Conservation (phyloP, 306 rosid genomes). For the Glycyrrhiza uralensis region DNA sequence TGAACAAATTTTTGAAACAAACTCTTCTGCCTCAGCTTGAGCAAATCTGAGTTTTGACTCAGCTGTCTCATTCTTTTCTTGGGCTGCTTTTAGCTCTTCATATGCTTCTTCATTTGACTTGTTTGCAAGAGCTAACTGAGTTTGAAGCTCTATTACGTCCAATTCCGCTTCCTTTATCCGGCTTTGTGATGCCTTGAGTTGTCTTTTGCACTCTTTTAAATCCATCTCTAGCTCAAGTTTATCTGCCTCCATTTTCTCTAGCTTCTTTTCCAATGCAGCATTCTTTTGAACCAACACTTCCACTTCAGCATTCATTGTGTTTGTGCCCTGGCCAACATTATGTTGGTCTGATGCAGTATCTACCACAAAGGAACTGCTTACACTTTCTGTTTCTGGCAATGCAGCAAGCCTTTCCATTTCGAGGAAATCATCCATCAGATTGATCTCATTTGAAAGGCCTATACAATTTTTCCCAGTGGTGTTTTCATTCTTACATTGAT, state of each 20-base stretch:
- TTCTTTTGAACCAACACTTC: slow-evolving; percentile 47
- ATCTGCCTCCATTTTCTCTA: slow-evolving; percentile 44
- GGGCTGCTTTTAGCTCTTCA: slow-evolving; percentile 43
- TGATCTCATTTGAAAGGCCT: slow-evolving; percentile 53
- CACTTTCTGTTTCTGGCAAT: slow-evolving; percentile 41
- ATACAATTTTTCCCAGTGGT: slow-evolving; percentile 21
- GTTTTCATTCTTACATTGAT: slow-evolving; percentile 38
- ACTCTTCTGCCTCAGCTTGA: slow-evolving; percentile 43
- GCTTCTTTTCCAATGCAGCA: slow-evolving; percentile 44
- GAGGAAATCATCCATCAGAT: slow-evolving; percentile 85
- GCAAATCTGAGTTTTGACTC: slow-evolving; percentile 45
- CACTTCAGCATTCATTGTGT: slow-evolving; percentile 33
- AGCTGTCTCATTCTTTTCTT: slow-evolving; percentile 37
- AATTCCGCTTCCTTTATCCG: slow-evolving; percentile 41
- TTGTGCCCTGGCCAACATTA: slow-evolving; percentile 27
- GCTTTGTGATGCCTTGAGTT: slow-evolving; percentile 45
- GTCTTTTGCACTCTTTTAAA: slow-evolving; percentile 37
- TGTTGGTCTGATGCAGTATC: slow-evolving; percentile 19
- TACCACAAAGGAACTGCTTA: slow-evolving; percentile 23
- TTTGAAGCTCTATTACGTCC: slow-evolving; percentile 45
- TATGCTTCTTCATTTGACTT: slow-evolving; percentile 44
- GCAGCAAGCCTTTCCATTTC: slow-evolving; percentile 88
- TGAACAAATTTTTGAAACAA: slow-evolving; percentile 46
- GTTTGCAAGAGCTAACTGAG: slow-evolving; percentile 41
- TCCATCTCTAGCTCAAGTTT: slow-evolving; percentile 45